phyloP scores from a whole-genome alignment of 2,329 filamentous ascomycete species.

The Dactylonectria macrodidyma region DNA sequence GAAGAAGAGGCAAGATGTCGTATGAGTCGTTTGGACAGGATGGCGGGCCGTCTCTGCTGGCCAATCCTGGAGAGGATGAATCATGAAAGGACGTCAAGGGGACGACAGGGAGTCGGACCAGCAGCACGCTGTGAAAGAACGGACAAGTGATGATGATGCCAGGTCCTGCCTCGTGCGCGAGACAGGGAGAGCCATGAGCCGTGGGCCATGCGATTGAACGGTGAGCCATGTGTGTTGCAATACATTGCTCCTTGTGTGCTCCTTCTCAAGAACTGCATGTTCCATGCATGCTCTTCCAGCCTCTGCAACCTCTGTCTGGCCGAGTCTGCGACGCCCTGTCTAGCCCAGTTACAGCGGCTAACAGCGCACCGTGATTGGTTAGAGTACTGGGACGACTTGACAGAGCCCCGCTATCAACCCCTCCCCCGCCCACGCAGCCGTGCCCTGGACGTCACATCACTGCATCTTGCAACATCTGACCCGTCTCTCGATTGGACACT shows the following conservation, averaged over 20 bases:
- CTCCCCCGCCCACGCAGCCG: conserved; percentile 6
- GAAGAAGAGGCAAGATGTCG: neutral
- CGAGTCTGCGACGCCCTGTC: conserved; percentile 6
- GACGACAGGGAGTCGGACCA: neutral
- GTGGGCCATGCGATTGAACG: neutral
- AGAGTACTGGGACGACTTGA: neutral
- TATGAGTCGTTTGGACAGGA: neutral
- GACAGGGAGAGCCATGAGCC: neutral
- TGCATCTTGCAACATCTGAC: conserved; percentile 1
- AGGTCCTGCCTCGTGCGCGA: neutral
- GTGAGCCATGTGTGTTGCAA: neutral
- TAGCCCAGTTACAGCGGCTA: conserved; percentile 14
- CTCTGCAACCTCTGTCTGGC: neutral
- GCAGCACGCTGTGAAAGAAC: neutral
- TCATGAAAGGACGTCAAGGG: neutral
- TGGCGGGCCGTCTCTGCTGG: neutral
- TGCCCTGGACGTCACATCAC: conserved; percentile 21
- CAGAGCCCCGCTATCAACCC: neutral
- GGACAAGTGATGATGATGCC: conserved; percentile 1
- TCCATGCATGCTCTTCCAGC: no score
- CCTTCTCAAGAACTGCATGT: no score
- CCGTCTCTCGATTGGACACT: neutral
- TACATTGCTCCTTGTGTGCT: neutral
- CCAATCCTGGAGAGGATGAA: neutral
- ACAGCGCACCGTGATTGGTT: conserved; percentile 10